These are phyloP conservation scores for Bruguiera parviflora DNA, from an alignment of 345 rosid species.

Conservation along the genomic window DNA sequence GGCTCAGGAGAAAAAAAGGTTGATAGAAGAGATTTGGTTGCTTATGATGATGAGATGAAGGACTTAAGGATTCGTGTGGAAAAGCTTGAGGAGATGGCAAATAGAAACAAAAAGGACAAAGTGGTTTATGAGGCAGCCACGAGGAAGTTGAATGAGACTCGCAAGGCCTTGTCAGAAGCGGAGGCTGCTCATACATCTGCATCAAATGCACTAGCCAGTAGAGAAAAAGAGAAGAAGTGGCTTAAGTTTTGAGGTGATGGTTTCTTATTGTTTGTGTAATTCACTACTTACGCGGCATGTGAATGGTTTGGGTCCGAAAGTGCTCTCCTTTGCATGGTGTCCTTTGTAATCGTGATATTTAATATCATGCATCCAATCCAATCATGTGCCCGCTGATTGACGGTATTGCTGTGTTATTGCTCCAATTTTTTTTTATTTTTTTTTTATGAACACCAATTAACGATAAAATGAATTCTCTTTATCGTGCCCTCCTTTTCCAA, in stretches of 20 bases:
- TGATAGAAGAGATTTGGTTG: constrained; percentile 65
- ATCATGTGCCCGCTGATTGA: no score
- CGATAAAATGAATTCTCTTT: no score
- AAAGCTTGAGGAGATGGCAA: constrained; percentile 80
- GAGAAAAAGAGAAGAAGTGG: constrained; percentile 94
- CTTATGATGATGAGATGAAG: constrained; percentile 68
- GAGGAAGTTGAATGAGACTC: constrained; percentile 65
- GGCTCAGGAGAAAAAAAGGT: constrained; percentile 54
- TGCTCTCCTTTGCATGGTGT: background rate
- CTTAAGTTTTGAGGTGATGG: constrained; percentile 58
- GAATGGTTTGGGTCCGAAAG: background rate
- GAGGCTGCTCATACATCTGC: constrained; percentile 75
- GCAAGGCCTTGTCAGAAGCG: constrained; percentile 55
- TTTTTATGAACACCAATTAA: no score
- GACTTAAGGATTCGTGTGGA: constrained; percentile 49
- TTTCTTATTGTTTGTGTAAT: background rate
- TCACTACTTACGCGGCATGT: background rate
- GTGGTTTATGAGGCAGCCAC: constrained; percentile 68
- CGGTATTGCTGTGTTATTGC: no score
- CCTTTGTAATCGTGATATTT: background rate
- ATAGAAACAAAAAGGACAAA: constrained; percentile 76
- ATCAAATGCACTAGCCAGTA: constrained; percentile 54
- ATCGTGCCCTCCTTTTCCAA: no score
- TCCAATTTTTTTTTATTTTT: no score
- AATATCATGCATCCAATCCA: no score